Evolutionary conservation across 306 rosid species (phyloP).

Genomic region (Cucurbita ficifolia): DNA sequence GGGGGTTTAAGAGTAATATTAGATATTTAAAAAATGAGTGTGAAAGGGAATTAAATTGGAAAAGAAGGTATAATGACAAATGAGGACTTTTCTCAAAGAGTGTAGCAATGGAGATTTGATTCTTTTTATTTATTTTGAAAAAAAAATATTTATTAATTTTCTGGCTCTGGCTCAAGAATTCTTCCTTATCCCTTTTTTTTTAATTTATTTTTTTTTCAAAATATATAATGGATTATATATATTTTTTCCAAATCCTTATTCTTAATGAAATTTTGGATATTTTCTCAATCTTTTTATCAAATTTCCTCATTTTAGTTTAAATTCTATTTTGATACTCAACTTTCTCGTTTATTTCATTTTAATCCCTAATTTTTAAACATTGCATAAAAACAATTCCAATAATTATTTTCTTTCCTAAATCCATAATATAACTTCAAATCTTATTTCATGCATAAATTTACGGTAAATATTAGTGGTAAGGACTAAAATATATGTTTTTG

Average conservation of each 20-base stretch:
- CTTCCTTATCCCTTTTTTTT: neutral
- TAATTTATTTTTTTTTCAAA: neutral
- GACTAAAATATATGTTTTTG: neutral
- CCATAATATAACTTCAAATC: neutral
- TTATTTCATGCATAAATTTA: neutral
- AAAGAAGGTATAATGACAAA: neutral
- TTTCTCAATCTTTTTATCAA: neutral
- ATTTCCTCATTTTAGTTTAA: neutral
- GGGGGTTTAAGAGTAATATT: neutral
- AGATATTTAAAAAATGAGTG: neutral
- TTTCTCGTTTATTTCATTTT: no score
- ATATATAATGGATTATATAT: neutral
- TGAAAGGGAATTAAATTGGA: neutral
- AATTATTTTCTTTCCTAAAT: neutral
- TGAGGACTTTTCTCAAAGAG: conserved; percentile 13
- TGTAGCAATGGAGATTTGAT: neutral
- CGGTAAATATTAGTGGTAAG: neutral
- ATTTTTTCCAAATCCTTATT: neutral
- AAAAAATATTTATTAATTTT: neutral
- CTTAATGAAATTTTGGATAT: neutral
- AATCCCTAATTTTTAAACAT: neutral
- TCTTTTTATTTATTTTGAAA: no score
- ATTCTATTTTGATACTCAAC: neutral
- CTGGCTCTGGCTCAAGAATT: neutral
- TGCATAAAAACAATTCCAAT: neutral